These are phyloP conservation scores for Backusella tuberculispora DNA, from an alignment of 192 early-diverging fungal species.

Conservation along the genomic window DNA sequence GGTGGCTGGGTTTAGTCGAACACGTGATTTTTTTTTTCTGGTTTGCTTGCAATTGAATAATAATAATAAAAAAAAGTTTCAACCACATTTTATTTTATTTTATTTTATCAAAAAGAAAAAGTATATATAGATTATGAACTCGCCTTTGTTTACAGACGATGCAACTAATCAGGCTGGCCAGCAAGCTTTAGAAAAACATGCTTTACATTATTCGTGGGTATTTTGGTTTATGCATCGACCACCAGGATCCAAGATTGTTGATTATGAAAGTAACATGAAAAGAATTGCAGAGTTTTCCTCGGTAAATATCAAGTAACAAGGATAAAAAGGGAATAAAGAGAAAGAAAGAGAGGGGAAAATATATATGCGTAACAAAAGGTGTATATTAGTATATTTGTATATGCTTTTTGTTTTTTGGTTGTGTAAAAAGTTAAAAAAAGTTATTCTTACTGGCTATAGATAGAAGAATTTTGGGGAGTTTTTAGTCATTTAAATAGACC, in stretches of 20 bases:
- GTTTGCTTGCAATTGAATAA: not conserved
- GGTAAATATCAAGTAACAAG: conserved; percentile 41
- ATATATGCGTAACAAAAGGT: not conserved
- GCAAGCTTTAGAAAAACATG: conserved; percentile 45
- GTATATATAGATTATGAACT: conserved; percentile 20
- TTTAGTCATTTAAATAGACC: conserved; percentile 84
- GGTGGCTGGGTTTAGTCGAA: no score
- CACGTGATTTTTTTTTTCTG: not conserved
- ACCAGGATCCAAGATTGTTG: conserved; percentile 81
- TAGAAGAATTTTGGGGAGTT: conserved; percentile 81
- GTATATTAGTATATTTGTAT: not conserved
- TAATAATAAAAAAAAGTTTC: not conserved
- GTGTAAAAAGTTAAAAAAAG: not conserved
- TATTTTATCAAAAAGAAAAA: conserved; percentile 7
- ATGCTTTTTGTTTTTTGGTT: not conserved
- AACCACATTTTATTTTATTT: not conserved
- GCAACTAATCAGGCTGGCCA: not conserved
- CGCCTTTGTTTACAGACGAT: not conserved
- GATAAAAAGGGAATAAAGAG: not conserved
- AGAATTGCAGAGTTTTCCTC: conserved; percentile 81
- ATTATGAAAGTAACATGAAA: conserved; percentile 90
- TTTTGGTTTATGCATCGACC: conserved; percentile 96
- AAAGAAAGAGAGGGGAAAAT: not conserved
- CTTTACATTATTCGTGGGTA: conserved; percentile 83
- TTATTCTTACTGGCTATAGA: conserved; percentile 37